phyloP scores from a whole-genome alignment of 306 rosid species.

The Begonia loranthoides region DNA sequence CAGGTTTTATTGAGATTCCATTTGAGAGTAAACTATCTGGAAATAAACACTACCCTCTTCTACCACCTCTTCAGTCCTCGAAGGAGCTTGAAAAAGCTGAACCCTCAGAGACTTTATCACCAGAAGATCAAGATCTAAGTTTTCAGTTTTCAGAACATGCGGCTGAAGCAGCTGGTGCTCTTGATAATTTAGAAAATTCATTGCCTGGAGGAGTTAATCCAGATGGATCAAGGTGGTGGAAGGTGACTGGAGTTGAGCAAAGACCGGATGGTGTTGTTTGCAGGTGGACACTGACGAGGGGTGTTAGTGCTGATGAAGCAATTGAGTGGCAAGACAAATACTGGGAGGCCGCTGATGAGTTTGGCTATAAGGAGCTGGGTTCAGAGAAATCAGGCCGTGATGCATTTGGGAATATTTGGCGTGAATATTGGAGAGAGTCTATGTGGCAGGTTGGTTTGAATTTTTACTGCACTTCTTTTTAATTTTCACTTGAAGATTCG shows the following conservation, averaged over 20 bases:
- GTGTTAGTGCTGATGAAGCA: constrained; percentile 65
- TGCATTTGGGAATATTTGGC: constrained; percentile 80
- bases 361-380: constrained; percentile 92
- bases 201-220: constrained; percentile 37
- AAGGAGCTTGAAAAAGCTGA: constrained; percentile 32
- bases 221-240: constrained; percentile 90
- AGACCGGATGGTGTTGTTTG: constrained; percentile 85
- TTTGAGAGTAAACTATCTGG: constrained; percentile 46
- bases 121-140: constrained; percentile 33
- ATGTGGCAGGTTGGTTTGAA: constrained; percentile 51
- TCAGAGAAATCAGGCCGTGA: constrained; percentile 96
- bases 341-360: constrained; percentile 94
- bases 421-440: constrained; percentile 88
- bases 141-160: constrained; percentile 47
- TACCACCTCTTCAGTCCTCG: constrained; percentile 69
- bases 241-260: constrained; percentile 63
- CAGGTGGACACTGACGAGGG: constrained; percentile 79
- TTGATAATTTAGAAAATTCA: constrained; percentile 21
- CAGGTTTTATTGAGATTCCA: constrained; percentile 42
- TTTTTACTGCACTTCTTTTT: not conserved
- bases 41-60: constrained; percentile 16
- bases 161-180: constrained; percentile 64
- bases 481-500: not conserved
- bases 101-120: constrained; percentile 28
- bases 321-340: constrained; percentile 84